Conservation (phyloP, 805 yeast species). For the Saturnispora besseyi region DNA sequence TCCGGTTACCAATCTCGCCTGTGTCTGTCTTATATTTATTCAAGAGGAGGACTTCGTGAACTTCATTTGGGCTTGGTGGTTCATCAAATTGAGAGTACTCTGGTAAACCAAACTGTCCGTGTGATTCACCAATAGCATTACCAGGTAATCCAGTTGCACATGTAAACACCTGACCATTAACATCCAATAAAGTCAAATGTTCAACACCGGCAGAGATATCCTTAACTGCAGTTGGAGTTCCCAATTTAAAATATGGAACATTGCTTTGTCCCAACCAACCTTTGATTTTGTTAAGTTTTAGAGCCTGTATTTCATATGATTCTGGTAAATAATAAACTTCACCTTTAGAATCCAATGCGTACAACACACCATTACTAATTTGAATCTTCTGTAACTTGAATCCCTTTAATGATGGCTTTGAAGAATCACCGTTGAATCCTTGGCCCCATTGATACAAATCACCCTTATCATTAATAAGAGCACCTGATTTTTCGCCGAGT, state of each 20-base stretch:
- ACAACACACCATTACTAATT: slow-evolving; percentile 46
- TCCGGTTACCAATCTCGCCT: slow-evolving; percentile 29
- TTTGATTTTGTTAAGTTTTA: slow-evolving; percentile 6
- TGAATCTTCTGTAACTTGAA: slow-evolving; percentile 36
- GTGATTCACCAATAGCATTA: slow-evolving; percentile 33
- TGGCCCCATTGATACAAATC: slow-evolving; percentile 64
- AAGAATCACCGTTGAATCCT: slow-evolving; percentile 25
- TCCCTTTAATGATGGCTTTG: slow-evolving; percentile 35
- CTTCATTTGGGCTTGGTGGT: slow-evolving; percentile 39
- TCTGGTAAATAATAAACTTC: slow-evolving; percentile 37
- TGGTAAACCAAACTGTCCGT: slow-evolving; percentile 85
- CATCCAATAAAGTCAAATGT: slow-evolving; percentile 60
- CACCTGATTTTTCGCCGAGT: slow-evolving; percentile 30
- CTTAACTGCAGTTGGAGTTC: slow-evolving; percentile 21
- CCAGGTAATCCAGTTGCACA: slow-evolving; percentile 45
- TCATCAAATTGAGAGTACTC: slow-evolving; percentile 53
- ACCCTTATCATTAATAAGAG: slow-evolving; percentile 10
- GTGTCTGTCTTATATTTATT: slow-evolving; percentile 34
- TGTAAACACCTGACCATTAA: slow-evolving; percentile 52
- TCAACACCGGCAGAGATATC: slow-evolving; percentile 48
- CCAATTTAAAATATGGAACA: slow-evolving; percentile 14
- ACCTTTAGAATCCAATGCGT: slow-evolving; percentile 37
- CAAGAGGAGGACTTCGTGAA: slow-evolving; percentile 50
- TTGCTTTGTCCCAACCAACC: slow-evolving; percentile 15
- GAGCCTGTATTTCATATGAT: slow-evolving; percentile 15